Percentiles rank a stretch among this genome's conserved stretches.
Evolutionary conservation across 2,329 filamentous ascomycete species (phyloP).

Genomic region (Fusarium tjaetaba): DNA sequence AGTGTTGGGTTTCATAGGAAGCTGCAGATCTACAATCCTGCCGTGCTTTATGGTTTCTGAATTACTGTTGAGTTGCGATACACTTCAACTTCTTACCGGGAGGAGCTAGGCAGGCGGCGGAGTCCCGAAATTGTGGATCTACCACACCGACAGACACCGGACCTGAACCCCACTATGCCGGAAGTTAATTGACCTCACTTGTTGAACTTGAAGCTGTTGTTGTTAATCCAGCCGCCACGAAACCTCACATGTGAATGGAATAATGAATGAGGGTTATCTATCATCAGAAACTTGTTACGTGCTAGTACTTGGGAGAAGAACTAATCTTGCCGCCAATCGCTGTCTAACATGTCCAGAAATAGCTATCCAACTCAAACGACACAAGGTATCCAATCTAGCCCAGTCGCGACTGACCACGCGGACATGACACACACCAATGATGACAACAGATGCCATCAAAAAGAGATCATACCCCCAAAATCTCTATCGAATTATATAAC

Average conservation of each 20-base stretch:
- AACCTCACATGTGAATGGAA: accelerated
- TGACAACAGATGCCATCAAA: accelerated
- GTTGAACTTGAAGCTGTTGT: neutral
- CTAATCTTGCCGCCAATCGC: too few species aligned
- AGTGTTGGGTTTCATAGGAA: accelerated
- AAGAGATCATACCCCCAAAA: accelerated
- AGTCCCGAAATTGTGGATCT: neutral
- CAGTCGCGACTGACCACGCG: accelerated
- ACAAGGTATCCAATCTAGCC: neutral
- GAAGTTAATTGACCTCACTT: neutral
- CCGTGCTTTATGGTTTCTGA: too few species aligned
- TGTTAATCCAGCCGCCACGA: accelerated
- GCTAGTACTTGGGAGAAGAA: too few species aligned
- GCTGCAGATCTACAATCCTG: neutral
- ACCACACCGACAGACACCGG: neutral
- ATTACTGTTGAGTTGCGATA: too few species aligned
- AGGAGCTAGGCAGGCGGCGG: neutral
- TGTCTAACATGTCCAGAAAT: neutral
- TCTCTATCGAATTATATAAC: accelerated
- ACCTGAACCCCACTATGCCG: neutral
- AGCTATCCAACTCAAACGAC: neutral
- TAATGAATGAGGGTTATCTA: accelerated
- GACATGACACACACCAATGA: accelerated
- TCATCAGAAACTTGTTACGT: accelerated
- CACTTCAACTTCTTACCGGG: too few species aligned